These are phyloP conservation scores for Nakazawaea holstii DNA, from an alignment of 805 yeast genomes.

Conservation along the genomic window DNA sequence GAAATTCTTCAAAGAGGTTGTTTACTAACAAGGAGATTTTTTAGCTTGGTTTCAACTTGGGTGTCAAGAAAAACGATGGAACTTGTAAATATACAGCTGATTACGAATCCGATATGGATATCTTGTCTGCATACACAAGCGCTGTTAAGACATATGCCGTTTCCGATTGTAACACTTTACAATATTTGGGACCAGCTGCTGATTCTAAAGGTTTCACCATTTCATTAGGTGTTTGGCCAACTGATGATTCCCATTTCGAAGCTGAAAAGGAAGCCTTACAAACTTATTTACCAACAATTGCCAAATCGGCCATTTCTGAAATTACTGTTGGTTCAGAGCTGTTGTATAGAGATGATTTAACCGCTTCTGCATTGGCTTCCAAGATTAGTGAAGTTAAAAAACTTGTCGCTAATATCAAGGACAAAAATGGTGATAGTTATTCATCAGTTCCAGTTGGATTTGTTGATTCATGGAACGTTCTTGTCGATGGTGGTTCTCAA, in stretches of 20 bases:
- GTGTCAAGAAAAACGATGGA: slow-evolving; percentile 72
- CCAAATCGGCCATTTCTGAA: slow-evolving; percentile 63
- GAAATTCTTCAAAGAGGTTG: too few relatives aligned
- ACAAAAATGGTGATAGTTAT: slow-evolving; percentile 78
- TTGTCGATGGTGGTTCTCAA: slow-evolving; percentile 70
- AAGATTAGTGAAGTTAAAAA: slow-evolving; percentile 59
- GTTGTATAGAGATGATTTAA: slow-evolving; percentile 81
- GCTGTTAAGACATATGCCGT: slow-evolving; percentile 85
- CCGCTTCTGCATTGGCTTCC: slow-evolving; percentile 68
- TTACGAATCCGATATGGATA: slow-evolving; percentile 61
- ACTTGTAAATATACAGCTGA: slow-evolving; percentile 72
- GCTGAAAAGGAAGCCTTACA: slow-evolving; percentile 72
- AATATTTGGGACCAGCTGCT: slow-evolving; percentile 81
- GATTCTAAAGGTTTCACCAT: slow-evolving; percentile 70
- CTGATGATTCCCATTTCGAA: slow-evolving; percentile 68
- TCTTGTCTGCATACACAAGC: slow-evolving; percentile 52
- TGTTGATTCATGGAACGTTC: slow-evolving; percentile 92
- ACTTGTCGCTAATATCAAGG: slow-evolving; percentile 56
- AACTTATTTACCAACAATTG: slow-evolving; percentile 65
- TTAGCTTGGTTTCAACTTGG: slow-evolving; percentile 76
- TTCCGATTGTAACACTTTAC: slow-evolving; percentile 89
- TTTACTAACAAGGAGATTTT: slow-evolving; percentile 5
- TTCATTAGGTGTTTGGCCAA: slow-evolving; percentile 92
- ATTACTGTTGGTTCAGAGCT: slow-evolving; percentile 95
- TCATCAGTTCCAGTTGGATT: slow-evolving; percentile 75